Percentiles rank a stretch among this genome's conserved stretches.
phyloP scores from a whole-genome alignment of 371 early-diverging fungal genomes.

The Mucor piriformis region DNA sequence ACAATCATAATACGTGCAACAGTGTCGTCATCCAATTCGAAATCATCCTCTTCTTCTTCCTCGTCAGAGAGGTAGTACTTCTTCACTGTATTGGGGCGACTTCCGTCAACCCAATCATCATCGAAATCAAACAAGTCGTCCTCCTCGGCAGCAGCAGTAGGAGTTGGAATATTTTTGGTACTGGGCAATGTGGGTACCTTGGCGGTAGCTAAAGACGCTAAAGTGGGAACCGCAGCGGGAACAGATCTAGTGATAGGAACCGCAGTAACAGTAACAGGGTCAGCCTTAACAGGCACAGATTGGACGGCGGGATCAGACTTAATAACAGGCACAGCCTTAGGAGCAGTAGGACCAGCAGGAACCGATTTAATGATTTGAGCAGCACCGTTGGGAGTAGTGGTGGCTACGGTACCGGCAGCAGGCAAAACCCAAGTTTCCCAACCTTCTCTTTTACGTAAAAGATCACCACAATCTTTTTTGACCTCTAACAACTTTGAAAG shows the following conservation, averaged over 20 bases:
- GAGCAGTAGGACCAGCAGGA: slow-evolving; percentile 28
- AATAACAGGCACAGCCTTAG: neutral
- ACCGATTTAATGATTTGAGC: slow-evolving; percentile 16
- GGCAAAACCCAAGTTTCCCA: slow-evolving; percentile 75
- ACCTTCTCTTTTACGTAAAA: slow-evolving; percentile 63
- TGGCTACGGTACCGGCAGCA: slow-evolving; percentile 19
- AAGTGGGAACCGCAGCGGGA: slow-evolving; percentile 28
- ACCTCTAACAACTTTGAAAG: slow-evolving; percentile 54
- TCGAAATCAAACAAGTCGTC: slow-evolving; percentile 75
- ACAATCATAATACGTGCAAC: slow-evolving; percentile 90
- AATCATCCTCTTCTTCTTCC: slow-evolving; percentile 64
- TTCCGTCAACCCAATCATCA: slow-evolving; percentile 64
- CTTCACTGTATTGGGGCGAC: slow-evolving; percentile 59
- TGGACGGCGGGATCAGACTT: slow-evolving; percentile 1
- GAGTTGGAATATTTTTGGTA: slow-evolving; percentile 6
- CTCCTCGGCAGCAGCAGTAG: slow-evolving; percentile 49
- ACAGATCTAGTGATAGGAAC: slow-evolving; percentile 25
- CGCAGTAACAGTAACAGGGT: slow-evolving; percentile 19
- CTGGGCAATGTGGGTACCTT: neutral
- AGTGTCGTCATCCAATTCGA: slow-evolving; percentile 85
- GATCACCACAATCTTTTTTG: slow-evolving; percentile 31
- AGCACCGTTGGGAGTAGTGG: neutral
- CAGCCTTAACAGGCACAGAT: slow-evolving; percentile 24
- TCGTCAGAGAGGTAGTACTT: slow-evolving; percentile 72
- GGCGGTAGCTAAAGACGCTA: slow-evolving; percentile 40